Base-by-base conservation (phyloP, 176 grass and related monocot genomes). In the Carex littledalei region DNA sequence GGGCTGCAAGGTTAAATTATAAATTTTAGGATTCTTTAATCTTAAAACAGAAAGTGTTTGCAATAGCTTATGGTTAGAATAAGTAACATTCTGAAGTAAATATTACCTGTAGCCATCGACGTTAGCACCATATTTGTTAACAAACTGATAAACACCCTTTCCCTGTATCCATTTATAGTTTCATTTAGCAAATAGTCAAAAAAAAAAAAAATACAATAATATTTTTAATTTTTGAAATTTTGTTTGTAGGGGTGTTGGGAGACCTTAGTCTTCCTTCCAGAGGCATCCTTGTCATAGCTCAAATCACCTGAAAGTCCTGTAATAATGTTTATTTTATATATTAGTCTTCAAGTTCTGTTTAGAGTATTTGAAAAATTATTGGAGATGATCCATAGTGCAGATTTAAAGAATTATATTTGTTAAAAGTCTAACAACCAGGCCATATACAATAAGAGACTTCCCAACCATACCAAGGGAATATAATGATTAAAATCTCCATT, bases 51-150 rank as follows among this genome's bases (percentile, higher is more conserved):
- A 34, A 80, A 81, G 26, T 55, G 52, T 47, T 45, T 52, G 13
- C 6, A 47, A 76, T 58, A 68, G 49, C 24, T 57, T 56, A 47
- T 47, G 32, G 2, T 47, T 32, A 82, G 17, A 72, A 29, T 2
- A 55, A 55, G 4, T 32, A 18, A 56, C 4, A 81, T 55, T 82
- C 34, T 43, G 66, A 76, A 50, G 56, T 84, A 4, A 83, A 67
- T 54, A n/a, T 54, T 74, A 90, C 89, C 85, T 90, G 89, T 90
- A 87, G 50, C 91, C 93, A 81, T 98, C 91, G 59, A 98, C 95
- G 69, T 98, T 98, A 76, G 91, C 93, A 79, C 95, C 91, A 1
- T 98, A 98, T 74, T 98, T 98, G 83, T 81, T 87, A 72, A 53
- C 76, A 80, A 90, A 98, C 86, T 94, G 93, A 62, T 90, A 96